phyloP scores from a whole-genome alignment of 2,329 filamentous ascomycete species.

The Stagonosporopsis chrysanthemi region DNA sequence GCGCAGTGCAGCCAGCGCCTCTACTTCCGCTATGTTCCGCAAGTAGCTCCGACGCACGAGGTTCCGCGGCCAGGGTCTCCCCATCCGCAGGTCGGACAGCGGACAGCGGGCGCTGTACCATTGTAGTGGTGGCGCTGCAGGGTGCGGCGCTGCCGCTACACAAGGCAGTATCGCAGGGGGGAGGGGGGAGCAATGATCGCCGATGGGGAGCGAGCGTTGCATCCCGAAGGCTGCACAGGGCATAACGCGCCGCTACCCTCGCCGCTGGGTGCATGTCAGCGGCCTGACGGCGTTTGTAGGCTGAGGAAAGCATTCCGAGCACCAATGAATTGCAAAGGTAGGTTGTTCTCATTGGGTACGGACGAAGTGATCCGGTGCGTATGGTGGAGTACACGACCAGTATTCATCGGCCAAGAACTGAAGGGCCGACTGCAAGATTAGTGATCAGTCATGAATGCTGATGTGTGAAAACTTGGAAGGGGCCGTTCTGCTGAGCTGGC shows the following conservation, averaged over 20 bases:
- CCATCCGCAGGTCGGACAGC: neutral
- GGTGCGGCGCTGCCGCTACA: neutral
- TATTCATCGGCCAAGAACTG: neutral
- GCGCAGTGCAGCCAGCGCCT: neutral
- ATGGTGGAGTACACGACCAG: neutral
- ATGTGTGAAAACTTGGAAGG: neutral
- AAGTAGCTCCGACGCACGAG: neutral
- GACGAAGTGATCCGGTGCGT: constrained; percentile 2
- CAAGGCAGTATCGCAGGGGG: no score
- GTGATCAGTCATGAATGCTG: neutral
- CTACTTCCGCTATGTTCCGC: constrained; percentile 3
- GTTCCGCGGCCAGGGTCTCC: neutral
- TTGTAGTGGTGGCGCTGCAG: no score
- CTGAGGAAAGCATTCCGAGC: constrained; percentile 12
- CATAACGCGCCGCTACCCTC: neutral
- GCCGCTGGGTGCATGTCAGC: neutral
- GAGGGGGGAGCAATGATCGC: neutral
- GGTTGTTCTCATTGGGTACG: neutral
- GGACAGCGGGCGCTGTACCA: no score
- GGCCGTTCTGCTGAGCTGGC: neutral
- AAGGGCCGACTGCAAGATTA: constrained; percentile 5
- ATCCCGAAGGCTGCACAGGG: neutral
- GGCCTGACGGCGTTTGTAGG: neutral
- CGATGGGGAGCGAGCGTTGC: neutral
- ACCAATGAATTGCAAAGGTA: constrained; percentile 3